Percentiles rank a stretch among this genome's conserved stretches.
Conservation (phyloP, 495 filamentous ascomycete genomes). For the Durotheca rogersii region DNA sequence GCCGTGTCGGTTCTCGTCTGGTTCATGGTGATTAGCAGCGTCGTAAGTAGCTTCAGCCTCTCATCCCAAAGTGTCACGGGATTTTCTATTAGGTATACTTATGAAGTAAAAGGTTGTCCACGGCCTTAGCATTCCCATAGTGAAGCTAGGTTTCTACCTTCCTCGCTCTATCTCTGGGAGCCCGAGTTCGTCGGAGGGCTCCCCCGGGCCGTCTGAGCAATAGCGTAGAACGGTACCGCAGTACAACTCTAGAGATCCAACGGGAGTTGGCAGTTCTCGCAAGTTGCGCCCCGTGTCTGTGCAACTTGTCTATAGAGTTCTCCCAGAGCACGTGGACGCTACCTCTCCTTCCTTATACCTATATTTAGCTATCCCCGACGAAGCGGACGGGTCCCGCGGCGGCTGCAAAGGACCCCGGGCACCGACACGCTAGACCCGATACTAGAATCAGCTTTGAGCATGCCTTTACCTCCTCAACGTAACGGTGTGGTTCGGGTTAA, state of each 20-base stretch:
- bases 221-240: constrained; percentile 37
- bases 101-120: constrained; percentile 66
- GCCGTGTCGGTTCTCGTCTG: constrained; percentile 72
- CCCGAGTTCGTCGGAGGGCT: constrained; percentile 43
- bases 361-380: constrained; percentile 9
- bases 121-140: constrained; percentile 79
- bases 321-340: constrained; percentile 32
- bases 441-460: not conserved
- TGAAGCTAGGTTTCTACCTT: constrained; percentile 77
- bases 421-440: not conserved
- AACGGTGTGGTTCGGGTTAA: constrained; percentile 48
- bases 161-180: constrained; percentile 72
- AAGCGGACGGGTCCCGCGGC: constrained; percentile 1
- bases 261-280: constrained; percentile 12
- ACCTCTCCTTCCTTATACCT: no score
- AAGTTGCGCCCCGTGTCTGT: constrained; percentile 34
- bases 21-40: constrained; percentile 84
- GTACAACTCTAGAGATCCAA: constrained; percentile 40
- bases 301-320: constrained; percentile 53
- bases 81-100: not conserved
- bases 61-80: not conserved
- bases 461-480: constrained; percentile 14
- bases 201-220: constrained; percentile 25
- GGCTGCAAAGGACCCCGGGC: not conserved
- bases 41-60: constrained; percentile 57